These are phyloP conservation scores for Camelina sativa DNA, from an alignment of 345 rosid species.

Conservation along the genomic window DNA sequence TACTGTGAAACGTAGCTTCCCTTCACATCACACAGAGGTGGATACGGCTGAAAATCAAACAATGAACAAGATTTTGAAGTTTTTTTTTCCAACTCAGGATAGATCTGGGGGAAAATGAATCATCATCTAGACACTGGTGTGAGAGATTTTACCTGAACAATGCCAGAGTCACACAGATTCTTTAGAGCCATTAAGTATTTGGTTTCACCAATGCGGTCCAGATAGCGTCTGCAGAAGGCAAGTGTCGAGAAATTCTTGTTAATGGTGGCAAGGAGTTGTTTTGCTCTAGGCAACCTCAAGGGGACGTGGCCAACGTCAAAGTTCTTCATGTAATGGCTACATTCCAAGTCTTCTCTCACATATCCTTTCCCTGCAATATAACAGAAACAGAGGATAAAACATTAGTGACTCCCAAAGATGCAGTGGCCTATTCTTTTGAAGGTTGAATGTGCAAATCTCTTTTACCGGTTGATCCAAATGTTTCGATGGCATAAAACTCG, in stretches of 20 bases:
- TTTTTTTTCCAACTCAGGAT: background rate
- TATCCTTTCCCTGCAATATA: constrained; percentile 76
- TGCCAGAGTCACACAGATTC: constrained; percentile 86
- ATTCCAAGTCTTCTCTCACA: constrained; percentile 90
- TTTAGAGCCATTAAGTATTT: constrained; percentile 93
- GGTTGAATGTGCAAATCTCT: background rate
- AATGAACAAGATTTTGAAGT: background rate
- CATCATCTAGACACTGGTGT: constrained; percentile 9
- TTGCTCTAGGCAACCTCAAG: constrained; percentile 85
- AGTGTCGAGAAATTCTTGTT: constrained; percentile 93
- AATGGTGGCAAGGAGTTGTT: constrained; percentile 90
- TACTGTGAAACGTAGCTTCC: constrained; percentile 96
- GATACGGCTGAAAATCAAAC: constrained; percentile 67
- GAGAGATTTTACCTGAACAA: constrained; percentile 70
- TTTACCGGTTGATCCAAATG: constrained; percentile 92
- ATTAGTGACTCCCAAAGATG: background rate
- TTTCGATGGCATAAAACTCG: constrained; percentile 91
- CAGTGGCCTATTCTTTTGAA: constrained; percentile 1
- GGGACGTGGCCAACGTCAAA: constrained; percentile 84
- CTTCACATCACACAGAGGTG: constrained; percentile 84
- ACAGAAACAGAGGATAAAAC: constrained; percentile 9
- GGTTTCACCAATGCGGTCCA: constrained; percentile 93
- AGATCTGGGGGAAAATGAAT: background rate
- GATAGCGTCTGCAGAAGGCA: constrained; percentile 89
- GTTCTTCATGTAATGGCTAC: constrained; percentile 94